These are phyloP conservation scores for Pycnococcus provasolii DNA, from an alignment of 139 green algal genomes.

Conservation along the genomic window DNA sequence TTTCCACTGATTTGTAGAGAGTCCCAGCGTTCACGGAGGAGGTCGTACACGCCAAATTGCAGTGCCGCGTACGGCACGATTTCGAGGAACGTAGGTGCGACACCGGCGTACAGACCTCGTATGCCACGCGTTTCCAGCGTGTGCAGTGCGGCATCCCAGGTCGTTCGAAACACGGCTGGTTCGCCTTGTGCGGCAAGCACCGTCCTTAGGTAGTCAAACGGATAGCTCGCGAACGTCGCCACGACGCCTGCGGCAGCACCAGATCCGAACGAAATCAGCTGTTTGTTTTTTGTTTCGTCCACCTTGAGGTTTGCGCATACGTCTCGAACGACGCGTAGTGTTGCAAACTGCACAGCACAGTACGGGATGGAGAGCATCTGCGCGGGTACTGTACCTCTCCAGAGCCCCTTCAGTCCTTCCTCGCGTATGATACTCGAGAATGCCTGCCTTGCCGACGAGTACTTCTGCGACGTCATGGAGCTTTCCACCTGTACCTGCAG, in stretches of 20 bases:
- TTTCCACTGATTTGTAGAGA: no score
- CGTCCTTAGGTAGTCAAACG: slow-evolving; percentile 97
- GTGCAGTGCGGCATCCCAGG: slow-evolving; percentile 16
- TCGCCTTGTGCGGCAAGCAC: slow-evolving; percentile 89
- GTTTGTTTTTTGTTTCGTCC: slow-evolving; percentile 17
- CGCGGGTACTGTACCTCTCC: slow-evolving; percentile 82
- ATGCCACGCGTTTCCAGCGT: slow-evolving; percentile 44
- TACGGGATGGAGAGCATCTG: slow-evolving; percentile 89
- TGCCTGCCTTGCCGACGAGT: not conserved
- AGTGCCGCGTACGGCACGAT: slow-evolving; percentile 95
- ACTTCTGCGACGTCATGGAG: slow-evolving; percentile 1
- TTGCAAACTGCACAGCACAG: slow-evolving; percentile 92
- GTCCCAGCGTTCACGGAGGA: no score
- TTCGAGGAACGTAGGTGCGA: slow-evolving; percentile 80
- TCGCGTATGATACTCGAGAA: slow-evolving; percentile 2
- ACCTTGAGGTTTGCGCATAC: slow-evolving; percentile 3
- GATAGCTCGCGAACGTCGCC: slow-evolving; percentile 83
- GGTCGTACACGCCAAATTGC: slow-evolving; percentile 93
- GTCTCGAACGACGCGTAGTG: slow-evolving; percentile 54
- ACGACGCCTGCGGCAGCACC: slow-evolving; percentile 75
- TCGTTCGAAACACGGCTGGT: slow-evolving; percentile 48
- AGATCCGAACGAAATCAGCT: slow-evolving; percentile 63
- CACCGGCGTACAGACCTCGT: slow-evolving; percentile 64
- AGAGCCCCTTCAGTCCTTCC: slow-evolving; percentile 66
- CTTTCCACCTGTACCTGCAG: slow-evolving; percentile 20